phyloP scores from a whole-genome alignment of 768 basidiomycete species.

The Agrocybe chaxingu region DNA sequence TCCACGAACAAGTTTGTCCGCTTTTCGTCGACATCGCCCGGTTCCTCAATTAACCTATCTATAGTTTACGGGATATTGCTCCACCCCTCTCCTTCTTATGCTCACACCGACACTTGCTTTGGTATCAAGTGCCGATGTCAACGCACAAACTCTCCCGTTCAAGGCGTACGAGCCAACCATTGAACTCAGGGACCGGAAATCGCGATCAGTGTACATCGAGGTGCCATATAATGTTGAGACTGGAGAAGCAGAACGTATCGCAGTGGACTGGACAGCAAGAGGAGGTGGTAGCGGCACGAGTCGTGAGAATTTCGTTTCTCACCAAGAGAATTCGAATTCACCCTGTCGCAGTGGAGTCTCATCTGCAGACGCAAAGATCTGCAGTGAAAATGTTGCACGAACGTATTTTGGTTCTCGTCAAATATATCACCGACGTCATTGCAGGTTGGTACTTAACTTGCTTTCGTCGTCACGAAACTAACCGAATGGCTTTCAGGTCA shows the following conservation, averaged over 20 bases:
- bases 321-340: slow-evolving; percentile 2
- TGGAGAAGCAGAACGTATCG: slow-evolving; percentile 97
- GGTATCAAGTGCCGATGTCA: slow-evolving; percentile 45
- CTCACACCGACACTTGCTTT: slow-evolving; percentile 54
- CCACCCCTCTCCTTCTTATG: slow-evolving; percentile 85
- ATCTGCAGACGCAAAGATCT: slow-evolving; percentile 87
- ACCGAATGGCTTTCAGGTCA: slow-evolving; percentile 43
- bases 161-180: slow-evolving; percentile 92
- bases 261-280: slow-evolving; percentile 92
- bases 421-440: slow-evolving; percentile 78
- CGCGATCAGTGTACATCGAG: slow-evolving; percentile 79
- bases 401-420: slow-evolving; percentile 80
- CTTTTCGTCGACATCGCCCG: background rate
- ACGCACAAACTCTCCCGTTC: slow-evolving; percentile 79
- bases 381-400: slow-evolving; percentile 97
- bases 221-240: slow-evolving; percentile 90
- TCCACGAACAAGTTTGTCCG: slow-evolving; percentile 78
- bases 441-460: slow-evolving; percentile 49
- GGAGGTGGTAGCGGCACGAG: slow-evolving; percentile 82
- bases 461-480: slow-evolving; percentile 1
- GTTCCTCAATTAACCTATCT: background rate
- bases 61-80: slow-evolving; percentile 82
- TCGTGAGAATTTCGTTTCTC: slow-evolving; percentile 41
- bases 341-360: slow-evolving; percentile 70
- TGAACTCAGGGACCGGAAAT: slow-evolving; percentile 76